Evolutionary conservation across 495 filamentous ascomycete genomes (phyloP), one percentile per base, ranked within the genome.

Genomic region (Annulohypoxylon moriforme): DNA sequence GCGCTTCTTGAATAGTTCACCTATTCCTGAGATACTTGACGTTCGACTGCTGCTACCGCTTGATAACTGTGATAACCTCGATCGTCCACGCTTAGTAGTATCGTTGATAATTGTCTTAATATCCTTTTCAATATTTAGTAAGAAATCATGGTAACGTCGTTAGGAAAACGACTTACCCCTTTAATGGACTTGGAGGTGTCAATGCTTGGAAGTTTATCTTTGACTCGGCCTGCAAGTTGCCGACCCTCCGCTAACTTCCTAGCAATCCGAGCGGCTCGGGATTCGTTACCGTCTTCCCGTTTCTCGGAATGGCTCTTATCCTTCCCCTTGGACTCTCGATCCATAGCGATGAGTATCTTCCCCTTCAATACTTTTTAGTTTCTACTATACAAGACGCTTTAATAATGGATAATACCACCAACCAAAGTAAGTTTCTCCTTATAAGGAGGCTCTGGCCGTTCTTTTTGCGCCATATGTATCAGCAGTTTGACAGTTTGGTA

Each of bases 1-100:
- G 22, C 16, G 47, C 22, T 16, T 65, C 49, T 42, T 53, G 1
- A 57, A 1, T 11, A 65, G 1, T 2, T 36, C 66, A 3, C 71
- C 29, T 58, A 38, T 63, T 25, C 16, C 53, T 1, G 46, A 42
- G 9, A 63, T 38, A 13, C 57, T 68, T 22, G 44, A 29, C 1
- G 7, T n/a, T 29, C 46, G 59, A 11, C 49, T 34, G 4, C 14
- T 18, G 5, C 8, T 47, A 3, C 36, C 24, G 3, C 7, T 47
- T 34, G 14, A n/a, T 8, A 5, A 34, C 22, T 33, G 31, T 10
- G 38, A 13, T n/a, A 20, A n/a, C 5, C 24, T 31, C 22, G 25
- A 10, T 16, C 27, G 36, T 53, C 34, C 16, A 11, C 40, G 50
- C 14, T 16, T 24, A n/a, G n/a, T n/a, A n/a, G n/a, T n/a, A n/a